phyloP scores from a whole-genome alignment of 2,329 filamentous ascomycete species.

The Graphiopsis chlorocephala region DNA sequence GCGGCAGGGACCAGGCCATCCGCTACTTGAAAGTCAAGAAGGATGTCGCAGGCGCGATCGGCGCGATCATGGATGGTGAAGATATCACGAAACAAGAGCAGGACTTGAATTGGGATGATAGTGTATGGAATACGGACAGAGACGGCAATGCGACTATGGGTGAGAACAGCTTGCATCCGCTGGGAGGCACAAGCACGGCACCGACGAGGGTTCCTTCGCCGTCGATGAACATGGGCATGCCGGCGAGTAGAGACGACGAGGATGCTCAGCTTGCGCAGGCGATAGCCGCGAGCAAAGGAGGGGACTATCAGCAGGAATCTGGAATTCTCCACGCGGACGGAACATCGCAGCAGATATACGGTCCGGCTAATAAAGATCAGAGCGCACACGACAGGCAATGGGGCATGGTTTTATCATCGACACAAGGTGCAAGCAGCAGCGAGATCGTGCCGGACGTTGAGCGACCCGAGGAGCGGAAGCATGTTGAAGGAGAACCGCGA shows the following conservation, averaged over 20 bases:
- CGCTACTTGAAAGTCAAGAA: slow-evolving; percentile 35
- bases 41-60: slow-evolving; percentile 28
- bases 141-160: slow-evolving; percentile 26
- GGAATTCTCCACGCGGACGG: slow-evolving; percentile 47
- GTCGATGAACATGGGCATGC: slow-evolving; percentile 24
- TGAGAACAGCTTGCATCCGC: slow-evolving; percentile 27
- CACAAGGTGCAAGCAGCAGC: slow-evolving; percentile 24
- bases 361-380: slow-evolving; percentile 49
- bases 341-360: slow-evolving; percentile 44
- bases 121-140: slow-evolving; percentile 27
- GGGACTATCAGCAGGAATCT: slow-evolving; percentile 47
- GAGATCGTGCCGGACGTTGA: slow-evolving; percentile 53
- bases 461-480: slow-evolving; percentile 42
- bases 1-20: slow-evolving; percentile 23
- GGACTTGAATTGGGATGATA: slow-evolving; percentile 31
- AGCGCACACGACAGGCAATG: slow-evolving; percentile 56
- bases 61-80: slow-evolving; percentile 33
- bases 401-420: slow-evolving; percentile 44
- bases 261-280: slow-evolving; percentile 31
- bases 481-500: slow-evolving; percentile 49
- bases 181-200: slow-evolving; percentile 31
- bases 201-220: slow-evolving; percentile 32
- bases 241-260: slow-evolving; percentile 30
- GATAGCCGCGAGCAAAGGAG: slow-evolving; percentile 26
- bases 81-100: slow-evolving; percentile 29